Evolutionary conservation across 2,329 filamentous ascomycete species (phyloP), one percentile per base, ranked within the genome.

Genomic region (Rhinocladiella mackenziei): DNA sequence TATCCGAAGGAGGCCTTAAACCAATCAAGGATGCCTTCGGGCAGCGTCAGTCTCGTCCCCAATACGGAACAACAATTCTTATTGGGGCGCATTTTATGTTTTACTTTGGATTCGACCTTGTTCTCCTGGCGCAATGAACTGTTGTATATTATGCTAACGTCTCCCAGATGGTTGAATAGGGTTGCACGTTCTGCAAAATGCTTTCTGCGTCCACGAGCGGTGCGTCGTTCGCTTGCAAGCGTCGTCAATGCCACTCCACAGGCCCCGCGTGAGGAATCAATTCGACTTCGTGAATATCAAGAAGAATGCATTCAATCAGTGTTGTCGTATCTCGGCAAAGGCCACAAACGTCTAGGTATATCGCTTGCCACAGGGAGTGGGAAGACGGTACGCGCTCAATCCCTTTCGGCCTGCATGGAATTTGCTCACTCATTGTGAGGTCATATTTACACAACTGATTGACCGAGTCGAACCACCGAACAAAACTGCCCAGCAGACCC

Each of bases 381-480:
- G 4, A 96, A 96, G 65, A 96, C 89, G 5, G 87, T 86, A 65
- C 49, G 74, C 57, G 20, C 5, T 2, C 5, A 14, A 26, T n/a
- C n/a, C 15, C 18, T 10, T 35, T 2, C 4, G 6, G 2, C 4
- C 17, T 31, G 23, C n/a, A n/a, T n/a, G n/a, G n/a, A n/a, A n/a
- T n/a, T n/a, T 37, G 37, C 38, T 47, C 28, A 41, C 20, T 19
- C 18, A 5, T 23, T 4, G n/a, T 15, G 54, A 88, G 84, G 83
- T 98, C 61, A 89, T 98, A 57, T 98, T 98, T 69, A 97, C 91
- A 9, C 89, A 95, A 62, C 76, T 98, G 33, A 94, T 98, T 51
- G 81, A 86, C 58, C 83, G 86, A 45, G 73, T 97, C 38, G 65
- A 71, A 39, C 66, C 81, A 4, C 72, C 70, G 8, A 69, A 72